phyloP scores from a whole-genome alignment of 257 asterid species.

The Asclepias syriaca region DNA sequence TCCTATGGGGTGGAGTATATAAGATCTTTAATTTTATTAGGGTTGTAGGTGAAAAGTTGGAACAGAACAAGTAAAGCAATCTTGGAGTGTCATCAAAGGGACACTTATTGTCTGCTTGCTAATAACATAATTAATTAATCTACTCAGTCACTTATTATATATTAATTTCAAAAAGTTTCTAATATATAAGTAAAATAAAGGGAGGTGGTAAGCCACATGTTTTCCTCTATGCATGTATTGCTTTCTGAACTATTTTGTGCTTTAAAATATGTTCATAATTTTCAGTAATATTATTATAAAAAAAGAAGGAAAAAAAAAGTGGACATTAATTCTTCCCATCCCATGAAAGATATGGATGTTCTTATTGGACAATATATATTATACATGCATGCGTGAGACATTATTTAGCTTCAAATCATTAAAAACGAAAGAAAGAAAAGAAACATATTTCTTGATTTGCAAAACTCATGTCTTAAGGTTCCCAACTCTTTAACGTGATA shows the following conservation, averaged over 20 bases:
- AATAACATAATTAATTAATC: too few relatives aligned
- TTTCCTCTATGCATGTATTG: background rate
- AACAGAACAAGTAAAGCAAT: too few relatives aligned
- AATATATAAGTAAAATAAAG: background rate
- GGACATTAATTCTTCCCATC: background rate
- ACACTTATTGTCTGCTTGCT: too few relatives aligned
- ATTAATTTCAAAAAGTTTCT: too few relatives aligned
- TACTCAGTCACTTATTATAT: too few relatives aligned
- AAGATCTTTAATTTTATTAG: too few relatives aligned
- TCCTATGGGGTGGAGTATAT: too few relatives aligned
- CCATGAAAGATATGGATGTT: background rate
- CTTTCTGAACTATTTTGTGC: conserved; percentile 8
- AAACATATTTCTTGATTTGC: conserved; percentile 21
- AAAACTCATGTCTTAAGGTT: conserved; percentile 8
- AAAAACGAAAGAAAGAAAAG: background rate
- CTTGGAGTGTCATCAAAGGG: too few relatives aligned
- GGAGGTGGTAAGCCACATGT: conserved; percentile 6
- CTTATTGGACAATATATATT: background rate
- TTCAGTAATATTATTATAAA: too few relatives aligned
- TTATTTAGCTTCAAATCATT: background rate
- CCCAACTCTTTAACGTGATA: conserved; percentile 16
- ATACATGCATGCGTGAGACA: background rate
- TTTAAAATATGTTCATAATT: background rate
- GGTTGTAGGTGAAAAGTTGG: too few relatives aligned
- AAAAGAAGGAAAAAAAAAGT: too few relatives aligned